Evolutionary conservation across 2,329 filamentous ascomycete species (phyloP), one percentile per base, ranked within the genome.

Genomic region (Dactylonectria estremocensis): DNA sequence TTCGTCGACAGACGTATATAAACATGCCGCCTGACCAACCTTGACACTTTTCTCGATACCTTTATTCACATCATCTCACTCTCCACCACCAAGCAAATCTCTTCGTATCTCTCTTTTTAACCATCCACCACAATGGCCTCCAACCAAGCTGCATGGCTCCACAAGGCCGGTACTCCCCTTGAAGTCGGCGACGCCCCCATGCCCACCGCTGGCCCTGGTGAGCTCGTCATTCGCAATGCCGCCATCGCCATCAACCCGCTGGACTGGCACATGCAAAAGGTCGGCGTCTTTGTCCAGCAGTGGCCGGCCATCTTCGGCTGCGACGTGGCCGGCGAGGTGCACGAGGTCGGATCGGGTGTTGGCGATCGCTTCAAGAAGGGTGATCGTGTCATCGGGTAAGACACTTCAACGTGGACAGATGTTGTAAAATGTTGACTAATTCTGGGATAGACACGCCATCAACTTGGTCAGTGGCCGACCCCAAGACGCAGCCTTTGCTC

Each of bases 261-360:
- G 14, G 76, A 78, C 65, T 71, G 66, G 33, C 72, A 75, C 45
- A 76, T 78, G 67, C 75, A 74, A 48, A 74, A 79, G 14, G 37
- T 31, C 3, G 80, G 78, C 24, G 72, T 82, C 33, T 77, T 83
- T 48, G 60, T 82, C 13, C 69, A 81, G 69, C 76, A 76, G 57
- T 78, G 71, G 68, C 76, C 77, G 8, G 61, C 71, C 31, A 67
- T 78, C 35, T 67, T 77, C 16, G 78, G 79, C 33, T 76, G 73
- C 54, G 79, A 80, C 60, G 72, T 76, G 5, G 78, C 78, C 31
- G 78, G 78, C 16, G 70, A 74, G n/a, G 75, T 80, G 4, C 45
- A 74, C 49, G 66, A 76, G 37, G 72, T 78, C n/a, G 77, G 77
- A 37, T 28, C 70, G 2, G 68, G 66, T 6, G 69, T 68, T 2